Evolutionary conservation across 2,329 filamentous ascomycete species (phyloP), one percentile per base, ranked within the genome.

Genomic region (Corynespora cassiicola): DNA sequence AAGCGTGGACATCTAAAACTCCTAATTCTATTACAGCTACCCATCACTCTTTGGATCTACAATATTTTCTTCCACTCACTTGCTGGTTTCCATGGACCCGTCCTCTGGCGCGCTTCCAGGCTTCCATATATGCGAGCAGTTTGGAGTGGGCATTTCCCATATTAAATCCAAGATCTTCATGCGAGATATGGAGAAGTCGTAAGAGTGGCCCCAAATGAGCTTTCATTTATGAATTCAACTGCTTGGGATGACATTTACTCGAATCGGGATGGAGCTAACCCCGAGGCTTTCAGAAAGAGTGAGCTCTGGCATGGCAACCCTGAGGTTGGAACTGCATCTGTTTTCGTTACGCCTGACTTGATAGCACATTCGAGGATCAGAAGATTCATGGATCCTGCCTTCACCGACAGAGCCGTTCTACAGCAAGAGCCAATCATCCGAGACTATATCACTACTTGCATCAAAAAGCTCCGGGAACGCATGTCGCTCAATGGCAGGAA

Each of bases 31-130:
- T n/a, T n/a, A n/a, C n/a, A n/a, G n/a, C n/a, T n/a, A n/a, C n/a
- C n/a, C n/a, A n/a, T n/a, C n/a, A n/a, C n/a, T n/a, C n/a, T n/a
- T n/a, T n/a, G n/a, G n/a, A n/a, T n/a, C n/a, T n/a, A n/a, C n/a
- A n/a, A n/a, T n/a, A n/a, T n/a, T n/a, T n/a, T n/a, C 14, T 46
- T 54, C n/a, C 52, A 58, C 31, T 50, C 54, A 15, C 42, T 58
- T 4, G 47, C 50, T 14, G 50, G 42, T 7, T 58, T 54, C 24
- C 54, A 50, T 3, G 54, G 54, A 1, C 54, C 54, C 6, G 22
- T 56, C 28, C 43, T 48, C 36, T 43, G 43, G 7, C 45, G 40
- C 16, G 18, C 44, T 7, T 42, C 43, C 1, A 35, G 32, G 1
- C 17, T 54, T 7, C 51, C 48, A 25, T 20, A 40, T 28, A 36